Evolutionary conservation across 306 rosid species (phyloP).

Genomic region (Herpetospermum pedunculosum): DNA sequence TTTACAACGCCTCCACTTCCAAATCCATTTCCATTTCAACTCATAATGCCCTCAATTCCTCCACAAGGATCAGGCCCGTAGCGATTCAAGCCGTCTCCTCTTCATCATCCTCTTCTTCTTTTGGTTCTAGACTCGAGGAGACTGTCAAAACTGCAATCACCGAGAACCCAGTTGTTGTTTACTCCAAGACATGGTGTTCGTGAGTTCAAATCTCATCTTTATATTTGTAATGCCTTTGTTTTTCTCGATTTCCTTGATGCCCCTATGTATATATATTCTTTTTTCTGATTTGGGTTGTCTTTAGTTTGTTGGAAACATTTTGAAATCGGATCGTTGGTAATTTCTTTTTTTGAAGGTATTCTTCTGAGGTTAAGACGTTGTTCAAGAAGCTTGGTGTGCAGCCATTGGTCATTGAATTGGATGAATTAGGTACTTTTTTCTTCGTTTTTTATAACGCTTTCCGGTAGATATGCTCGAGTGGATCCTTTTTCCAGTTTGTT

Average conservation of each 20-base stretch:
- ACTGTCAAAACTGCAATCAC: slow-evolving; percentile 58
- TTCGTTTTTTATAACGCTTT: neutral
- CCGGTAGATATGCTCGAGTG: neutral
- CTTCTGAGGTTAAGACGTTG: slow-evolving; percentile 74
- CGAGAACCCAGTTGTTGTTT: slow-evolving; percentile 64
- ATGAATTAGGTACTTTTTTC: slow-evolving; percentile 54
- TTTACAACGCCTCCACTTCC: slow-evolving; percentile 12
- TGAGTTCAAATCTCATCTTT: slow-evolving; percentile 24
- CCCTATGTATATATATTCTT: too few relatives aligned
- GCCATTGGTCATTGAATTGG: slow-evolving; percentile 80
- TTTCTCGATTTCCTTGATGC: neutral
- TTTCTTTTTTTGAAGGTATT: slow-evolving; percentile 37
- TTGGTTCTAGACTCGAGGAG: slow-evolving; percentile 93
- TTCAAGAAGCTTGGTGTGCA: slow-evolving; percentile 58
- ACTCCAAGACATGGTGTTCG: slow-evolving; percentile 98
- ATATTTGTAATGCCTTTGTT: neutral
- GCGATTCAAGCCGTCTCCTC: slow-evolving; percentile 42
- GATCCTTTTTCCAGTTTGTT: neutral
- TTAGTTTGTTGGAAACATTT: neutral
- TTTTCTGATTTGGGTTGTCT: neutral
- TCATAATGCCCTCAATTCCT: slow-evolving; percentile 17
- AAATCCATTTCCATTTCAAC: slow-evolving; percentile 9
- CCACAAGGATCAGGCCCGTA: slow-evolving; percentile 16
- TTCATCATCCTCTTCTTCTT: slow-evolving; percentile 61
- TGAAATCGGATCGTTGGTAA: neutral